Conservation (phyloP, 176 grass and related monocot genomes). For the Calamus simplicifolius region DNA sequence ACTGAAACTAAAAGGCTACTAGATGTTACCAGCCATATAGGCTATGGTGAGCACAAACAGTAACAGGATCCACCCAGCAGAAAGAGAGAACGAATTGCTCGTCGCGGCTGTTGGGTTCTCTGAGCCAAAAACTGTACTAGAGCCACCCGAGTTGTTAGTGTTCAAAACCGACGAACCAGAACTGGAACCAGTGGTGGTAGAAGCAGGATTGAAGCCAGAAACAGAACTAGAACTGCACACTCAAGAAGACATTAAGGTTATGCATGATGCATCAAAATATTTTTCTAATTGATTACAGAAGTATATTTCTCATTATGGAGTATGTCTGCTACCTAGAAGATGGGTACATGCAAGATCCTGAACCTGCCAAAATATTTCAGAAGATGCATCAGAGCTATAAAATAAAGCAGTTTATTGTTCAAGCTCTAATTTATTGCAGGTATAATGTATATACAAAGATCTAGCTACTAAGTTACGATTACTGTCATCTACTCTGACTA, state of each 20-base stretch:
- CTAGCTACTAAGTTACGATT: no score
- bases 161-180: slow-evolving; percentile 72
- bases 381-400: no score
- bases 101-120: slow-evolving; percentile 33
- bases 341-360: slow-evolving; percentile 55
- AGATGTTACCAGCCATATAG: slow-evolving; percentile 37
- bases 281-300: no score
- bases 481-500: no score
- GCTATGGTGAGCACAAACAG: slow-evolving; percentile 50
- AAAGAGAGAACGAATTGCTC: slow-evolving; percentile 21
- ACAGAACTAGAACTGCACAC: slow-evolving; percentile 34
- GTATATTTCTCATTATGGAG: no score
- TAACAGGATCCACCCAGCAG: slow-evolving; percentile 26
- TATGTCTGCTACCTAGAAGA: slow-evolving; percentile 55
- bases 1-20: background rate
- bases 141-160: slow-evolving; percentile 31
- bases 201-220: slow-evolving; percentile 36
- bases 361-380: slow-evolving; percentile 41
- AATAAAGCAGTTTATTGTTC: no score
- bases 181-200: slow-evolving; percentile 14
- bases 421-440: no score
- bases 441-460: no score
- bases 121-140: slow-evolving; percentile 45
- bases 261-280: no score
- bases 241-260: slow-evolving; percentile 2